Conservation (phyloP, 2,329 filamentous ascomycete species). For the Fusarium sp. region DNA sequence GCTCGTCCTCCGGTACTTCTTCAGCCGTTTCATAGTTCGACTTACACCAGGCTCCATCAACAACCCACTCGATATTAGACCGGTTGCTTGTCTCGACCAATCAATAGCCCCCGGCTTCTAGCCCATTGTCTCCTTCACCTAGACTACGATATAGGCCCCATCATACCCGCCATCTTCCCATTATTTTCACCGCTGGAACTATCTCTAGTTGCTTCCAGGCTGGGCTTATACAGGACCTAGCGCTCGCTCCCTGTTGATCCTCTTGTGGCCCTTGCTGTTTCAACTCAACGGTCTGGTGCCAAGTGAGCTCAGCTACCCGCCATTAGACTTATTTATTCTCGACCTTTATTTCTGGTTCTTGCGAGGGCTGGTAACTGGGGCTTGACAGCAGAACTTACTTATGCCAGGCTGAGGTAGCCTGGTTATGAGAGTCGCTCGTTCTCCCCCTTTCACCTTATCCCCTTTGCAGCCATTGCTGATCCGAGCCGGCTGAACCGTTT, state of each 20-base stretch:
- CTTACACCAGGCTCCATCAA: constrained; percentile 36
- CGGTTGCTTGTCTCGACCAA: constrained; percentile 18
- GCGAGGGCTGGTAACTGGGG: constrained; percentile 5
- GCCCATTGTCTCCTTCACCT: constrained; percentile 12
- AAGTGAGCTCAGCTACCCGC: constrained; percentile 14
- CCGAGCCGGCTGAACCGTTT: background rate
- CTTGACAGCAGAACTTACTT: background rate
- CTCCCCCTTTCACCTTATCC: constrained; percentile 7
- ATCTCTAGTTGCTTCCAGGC: constrained; percentile 5
- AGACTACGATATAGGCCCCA: constrained; percentile 20
- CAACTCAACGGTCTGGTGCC: constrained; percentile 5
- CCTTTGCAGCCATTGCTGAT: constrained; percentile 5
- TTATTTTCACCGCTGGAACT: constrained; percentile 21
- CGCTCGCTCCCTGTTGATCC: constrained; percentile 15
- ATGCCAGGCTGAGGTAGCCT: constrained; percentile 11
- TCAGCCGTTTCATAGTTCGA: constrained; percentile 17
- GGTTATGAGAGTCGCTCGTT: constrained; percentile 15
- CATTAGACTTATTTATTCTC: background rate
- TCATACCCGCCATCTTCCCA: constrained; percentile 9
- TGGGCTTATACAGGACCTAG: background rate
- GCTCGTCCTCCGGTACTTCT: constrained; percentile 1
- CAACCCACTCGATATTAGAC: constrained; percentile 26
- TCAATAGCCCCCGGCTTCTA: constrained; percentile 18
- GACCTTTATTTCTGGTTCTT: constrained; percentile 6
- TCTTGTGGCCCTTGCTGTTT: constrained; percentile 16